phyloP scores from a whole-genome alignment of 192 early-diverging fungal species.

The Umbelopsis ramanniana region DNA sequence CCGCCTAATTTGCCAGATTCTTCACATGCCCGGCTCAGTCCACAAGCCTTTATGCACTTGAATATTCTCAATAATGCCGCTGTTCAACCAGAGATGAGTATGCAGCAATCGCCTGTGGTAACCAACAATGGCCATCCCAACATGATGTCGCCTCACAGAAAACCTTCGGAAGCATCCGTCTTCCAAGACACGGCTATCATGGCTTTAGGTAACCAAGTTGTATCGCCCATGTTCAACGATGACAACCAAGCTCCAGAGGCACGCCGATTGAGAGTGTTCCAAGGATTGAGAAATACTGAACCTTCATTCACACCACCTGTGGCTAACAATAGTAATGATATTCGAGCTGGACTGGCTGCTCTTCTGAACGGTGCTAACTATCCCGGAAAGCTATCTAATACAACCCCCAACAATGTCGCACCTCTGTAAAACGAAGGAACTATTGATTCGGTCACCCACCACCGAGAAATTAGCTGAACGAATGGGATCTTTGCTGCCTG shows the following conservation, averaged over 20 bases:
- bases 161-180: not conserved
- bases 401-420: not conserved
- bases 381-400: not conserved
- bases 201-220: not conserved
- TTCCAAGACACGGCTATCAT: not conserved
- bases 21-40: not conserved
- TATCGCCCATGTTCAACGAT: not conserved
- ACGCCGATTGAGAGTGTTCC: slow-evolving; percentile 3
- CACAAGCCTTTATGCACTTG: slow-evolving; percentile 12
- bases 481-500: too few relatives aligned
- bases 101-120: not conserved
- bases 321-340: slow-evolving; percentile 18
- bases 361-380: slow-evolving; percentile 4
- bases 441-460: too few relatives aligned
- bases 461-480: too few relatives aligned
- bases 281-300: slow-evolving; percentile 5
- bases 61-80: slow-evolving; percentile 4
- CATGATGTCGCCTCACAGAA: not conserved
- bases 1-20: not conserved
- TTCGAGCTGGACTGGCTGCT: slow-evolving; percentile 15
- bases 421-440: not conserved
- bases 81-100: not conserved
- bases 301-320: slow-evolving; percentile 8
- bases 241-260: slow-evolving; percentile 15
- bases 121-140: not conserved